Base-by-base conservation (phyloP, 1,284 basidiomycete genomes). In the Cryptococcus floricola region DNA sequence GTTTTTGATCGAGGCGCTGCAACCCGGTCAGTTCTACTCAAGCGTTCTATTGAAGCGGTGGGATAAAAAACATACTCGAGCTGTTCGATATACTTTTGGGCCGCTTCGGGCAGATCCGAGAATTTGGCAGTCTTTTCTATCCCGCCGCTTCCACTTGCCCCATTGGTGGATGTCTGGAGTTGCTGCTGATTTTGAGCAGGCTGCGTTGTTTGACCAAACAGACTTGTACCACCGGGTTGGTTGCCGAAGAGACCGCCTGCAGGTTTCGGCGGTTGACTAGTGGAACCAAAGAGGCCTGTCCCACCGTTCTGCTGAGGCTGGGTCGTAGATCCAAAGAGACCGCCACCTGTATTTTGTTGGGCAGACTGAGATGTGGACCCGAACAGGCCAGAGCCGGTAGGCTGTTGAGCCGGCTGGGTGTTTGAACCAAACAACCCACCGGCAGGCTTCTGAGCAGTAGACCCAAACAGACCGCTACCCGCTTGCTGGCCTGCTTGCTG, bases 91-190 rank as follows among this genome's bases (percentile, higher is more conserved):
- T 52, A 55, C 60, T 70, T 72, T 59, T 76, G 74, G 2, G 53
- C 53, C 4, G 50, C 27, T 43, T 70, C 72, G 0, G 72, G 72
- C 12, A 73, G 53, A 42, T 76, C 74, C 3, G 71, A 59, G 50
- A 72, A 74, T 55, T 68, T 72, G 13, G 71, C 71, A 10, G 58
- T 61, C 58, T 73, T 74, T 50, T 48, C 64, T 37, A 71, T 34
- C 0, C 66, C 67, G 3, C 56, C 58, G 23, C 52, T 48, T 19
- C 57, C 31, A 2, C 45, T 44, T n/a, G 54, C 39, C 25, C 39
- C 39, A 41, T 50, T 59, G 25, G 60, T 51, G 37, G 65, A 61
- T 4, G 53, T 48, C 52, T 62, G 59, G 16, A 59, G 44, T 51
- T 60, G 57, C 43, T 57, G 59, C 47, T 65, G 65, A 18, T 65